Conservation (phyloP, 495 filamentous ascomycete species). For the Xanthoparmelia taractica region DNA sequence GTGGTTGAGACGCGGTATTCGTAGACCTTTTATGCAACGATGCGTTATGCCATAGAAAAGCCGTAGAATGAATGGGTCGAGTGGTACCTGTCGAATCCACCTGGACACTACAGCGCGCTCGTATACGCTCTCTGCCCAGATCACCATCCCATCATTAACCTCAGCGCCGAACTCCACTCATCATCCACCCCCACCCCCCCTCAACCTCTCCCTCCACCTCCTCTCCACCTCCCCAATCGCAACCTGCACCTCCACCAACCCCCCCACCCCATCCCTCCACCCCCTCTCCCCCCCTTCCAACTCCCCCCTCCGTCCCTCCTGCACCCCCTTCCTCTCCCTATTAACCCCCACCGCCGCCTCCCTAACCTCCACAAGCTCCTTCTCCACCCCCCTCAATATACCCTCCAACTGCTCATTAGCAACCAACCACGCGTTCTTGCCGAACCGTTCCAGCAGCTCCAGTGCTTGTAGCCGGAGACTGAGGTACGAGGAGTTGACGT, state of each 20-base stretch:
- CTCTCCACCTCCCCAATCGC: slow-evolving; percentile 55
- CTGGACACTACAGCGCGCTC: too few species aligned
- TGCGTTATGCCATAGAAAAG: too few species aligned
- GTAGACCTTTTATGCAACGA: too few species aligned
- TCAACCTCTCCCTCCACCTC: slow-evolving; percentile 55
- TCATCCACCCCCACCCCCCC: background rate
- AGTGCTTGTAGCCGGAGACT: slow-evolving; percentile 12
- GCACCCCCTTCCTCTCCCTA: slow-evolving; percentile 57
- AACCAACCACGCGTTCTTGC: slow-evolving; percentile 56
- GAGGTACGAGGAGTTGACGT: slow-evolving; percentile 15
- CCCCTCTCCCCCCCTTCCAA: slow-evolving; percentile 59
- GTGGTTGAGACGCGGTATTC: too few species aligned
- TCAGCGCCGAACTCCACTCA: background rate
- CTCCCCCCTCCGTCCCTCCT: slow-evolving; percentile 43
- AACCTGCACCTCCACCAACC: slow-evolving; percentile 63
- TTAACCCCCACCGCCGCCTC: slow-evolving; percentile 62
- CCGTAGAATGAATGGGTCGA: background rate
- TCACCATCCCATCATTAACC: background rate
- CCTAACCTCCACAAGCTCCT: slow-evolving; percentile 61
- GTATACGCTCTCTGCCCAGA: too few species aligned
- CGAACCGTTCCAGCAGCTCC: slow-evolving; percentile 19
- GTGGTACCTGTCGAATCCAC: background rate
- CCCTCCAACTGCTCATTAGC: slow-evolving; percentile 72
- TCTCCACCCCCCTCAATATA: slow-evolving; percentile 63
- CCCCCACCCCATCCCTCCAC: slow-evolving; percentile 65